phyloP scores from a whole-genome alignment of 371 early-diverging fungal genomes.

The Parasitella parasitica region DNA sequence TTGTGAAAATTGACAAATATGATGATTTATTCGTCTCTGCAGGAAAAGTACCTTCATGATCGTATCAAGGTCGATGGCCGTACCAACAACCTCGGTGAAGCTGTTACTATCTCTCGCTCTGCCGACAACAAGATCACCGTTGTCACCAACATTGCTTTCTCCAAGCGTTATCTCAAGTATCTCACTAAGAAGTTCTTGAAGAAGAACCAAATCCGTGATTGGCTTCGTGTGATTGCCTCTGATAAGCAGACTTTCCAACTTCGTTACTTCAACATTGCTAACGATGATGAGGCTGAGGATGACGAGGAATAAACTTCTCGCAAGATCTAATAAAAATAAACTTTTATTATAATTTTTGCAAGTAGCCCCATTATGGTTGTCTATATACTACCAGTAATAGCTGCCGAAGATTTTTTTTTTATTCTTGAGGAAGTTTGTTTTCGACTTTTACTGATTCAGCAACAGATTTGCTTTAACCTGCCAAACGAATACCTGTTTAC shows the following conservation, averaged over 20 bases:
- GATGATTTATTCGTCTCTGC: not conserved
- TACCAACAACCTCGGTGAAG: slow-evolving; percentile 92
- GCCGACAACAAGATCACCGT: slow-evolving; percentile 76
- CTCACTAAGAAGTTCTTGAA: slow-evolving; percentile 99
- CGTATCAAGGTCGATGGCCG: slow-evolving; percentile 97
- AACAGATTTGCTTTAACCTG: too few relatives aligned
- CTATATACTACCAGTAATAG: too few relatives aligned
- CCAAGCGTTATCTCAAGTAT: slow-evolving; percentile 99
- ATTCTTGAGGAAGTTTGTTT: too few relatives aligned
- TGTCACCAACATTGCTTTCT: slow-evolving; percentile 78
- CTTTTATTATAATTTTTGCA: not conserved
- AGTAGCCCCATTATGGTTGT: too few relatives aligned
- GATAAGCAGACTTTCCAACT: slow-evolving; percentile 93
- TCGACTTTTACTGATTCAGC: too few relatives aligned
- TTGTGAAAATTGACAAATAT: not conserved
- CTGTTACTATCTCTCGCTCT: slow-evolving; percentile 81
- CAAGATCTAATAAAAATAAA: not conserved
- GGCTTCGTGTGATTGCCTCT: slow-evolving; percentile 94
- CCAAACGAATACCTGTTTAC: too few relatives aligned
- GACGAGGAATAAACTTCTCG: slow-evolving; percentile 45
- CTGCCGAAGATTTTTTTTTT: too few relatives aligned
- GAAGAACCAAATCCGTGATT: slow-evolving; percentile 98
- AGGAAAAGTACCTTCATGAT: slow-evolving; percentile 96
- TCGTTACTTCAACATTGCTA: slow-evolving; percentile 93
- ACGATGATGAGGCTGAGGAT: slow-evolving; percentile 83